phyloP scores from a whole-genome alignment of 495 filamentous ascomycete genomes.

The Parathielavia appendiculata region DNA sequence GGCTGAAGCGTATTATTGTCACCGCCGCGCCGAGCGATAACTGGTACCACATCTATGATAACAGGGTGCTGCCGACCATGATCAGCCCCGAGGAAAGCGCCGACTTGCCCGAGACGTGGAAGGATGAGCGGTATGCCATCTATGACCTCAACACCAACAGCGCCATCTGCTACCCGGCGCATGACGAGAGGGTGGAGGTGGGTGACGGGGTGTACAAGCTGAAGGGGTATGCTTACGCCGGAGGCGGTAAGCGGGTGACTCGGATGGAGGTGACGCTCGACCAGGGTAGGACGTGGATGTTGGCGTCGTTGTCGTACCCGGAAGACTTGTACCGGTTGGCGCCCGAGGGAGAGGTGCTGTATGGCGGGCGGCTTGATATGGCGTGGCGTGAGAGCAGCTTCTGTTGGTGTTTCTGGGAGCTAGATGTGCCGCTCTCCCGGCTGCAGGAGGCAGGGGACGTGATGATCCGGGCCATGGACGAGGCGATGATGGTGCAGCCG shows the following conservation, averaged over 20 bases:
- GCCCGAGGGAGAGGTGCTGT: conserved; percentile 58
- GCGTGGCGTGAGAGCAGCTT: conserved; percentile 75
- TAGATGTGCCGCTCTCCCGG: conserved; percentile 61
- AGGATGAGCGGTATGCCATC: conserved; percentile 88
- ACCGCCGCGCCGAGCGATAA: conserved; percentile 79
- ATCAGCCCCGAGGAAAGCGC: conserved; percentile 78
- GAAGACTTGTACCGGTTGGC: conserved; percentile 81
- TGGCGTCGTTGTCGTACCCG: conserved; percentile 77
- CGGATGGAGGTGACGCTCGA: conserved; percentile 83
- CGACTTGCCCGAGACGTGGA: conserved; percentile 73
- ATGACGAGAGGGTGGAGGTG: conserved; percentile 66
- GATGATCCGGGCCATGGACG: conserved; percentile 86
- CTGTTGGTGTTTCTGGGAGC: conserved; percentile 93
- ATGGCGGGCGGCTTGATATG: conserved; percentile 77
- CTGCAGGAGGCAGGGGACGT: conserved; percentile 65
- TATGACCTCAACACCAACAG: conserved; percentile 91
- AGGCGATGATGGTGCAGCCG: conserved; percentile 80
- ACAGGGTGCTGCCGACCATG: conserved; percentile 85
- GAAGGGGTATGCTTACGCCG: conserved; percentile 84
- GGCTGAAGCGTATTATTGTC: conserved; percentile 79
- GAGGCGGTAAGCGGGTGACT: conserved; percentile 80
- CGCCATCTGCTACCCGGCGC: conserved; percentile 72
- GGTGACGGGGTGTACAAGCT: conserved; percentile 54
- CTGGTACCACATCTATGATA: conserved; percentile 97
- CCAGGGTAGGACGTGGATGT: conserved; percentile 72